A percentile compares a stretch with the other conserved stretches of the same genome.
These are phyloP conservation scores for Metarhizium robertsii DNA, from an alignment of 2,329 filamentous ascomycete species.

Conservation along the genomic window DNA sequence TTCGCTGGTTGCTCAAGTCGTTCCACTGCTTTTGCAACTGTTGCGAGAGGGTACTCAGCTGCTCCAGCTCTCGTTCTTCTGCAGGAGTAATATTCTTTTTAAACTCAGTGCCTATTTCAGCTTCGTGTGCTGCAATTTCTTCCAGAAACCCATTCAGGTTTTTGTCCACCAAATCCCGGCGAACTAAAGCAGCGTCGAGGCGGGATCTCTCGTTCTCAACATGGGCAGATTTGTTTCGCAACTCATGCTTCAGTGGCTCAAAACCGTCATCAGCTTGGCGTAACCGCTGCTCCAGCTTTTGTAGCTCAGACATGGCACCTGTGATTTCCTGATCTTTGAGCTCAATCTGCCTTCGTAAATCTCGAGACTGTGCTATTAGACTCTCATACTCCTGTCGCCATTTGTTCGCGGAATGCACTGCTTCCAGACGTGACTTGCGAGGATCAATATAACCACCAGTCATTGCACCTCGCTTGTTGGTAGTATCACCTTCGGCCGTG, in stretches of 20 bases:
- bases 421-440: conserved; percentile 76
- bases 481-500: conserved; percentile 87
- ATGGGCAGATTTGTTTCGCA: conserved; percentile 65
- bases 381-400: conserved; percentile 68
- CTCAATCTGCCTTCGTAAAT: conserved; percentile 63
- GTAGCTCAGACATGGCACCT: conserved; percentile 69
- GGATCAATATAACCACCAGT: conserved; percentile 91
- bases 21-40: conserved; percentile 69
- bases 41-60: conserved; percentile 59
- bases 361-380: conserved; percentile 51
- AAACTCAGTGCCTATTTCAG: conserved; percentile 77
- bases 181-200: conserved; percentile 57
- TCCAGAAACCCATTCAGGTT: conserved; percentile 70
- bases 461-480: conserved; percentile 89
- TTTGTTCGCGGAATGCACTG: conserved; percentile 64
- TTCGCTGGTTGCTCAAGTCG: conserved; percentile 61
- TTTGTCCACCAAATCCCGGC: conserved; percentile 60
- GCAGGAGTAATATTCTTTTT: conserved; percentile 76
- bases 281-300: conserved; percentile 72
- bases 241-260: conserved; percentile 66
- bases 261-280: conserved; percentile 74
- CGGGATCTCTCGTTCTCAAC: conserved; percentile 65
- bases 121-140: conserved; percentile 66
- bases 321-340: conserved; percentile 84
- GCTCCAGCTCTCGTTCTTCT: conserved; percentile 76